Percentiles rank a stretch among this genome's conserved stretches.
Evolutionary conservation across 2,329 filamentous ascomycete genomes (phyloP).

Genomic region (Rachicladosporium sp.): DNA sequence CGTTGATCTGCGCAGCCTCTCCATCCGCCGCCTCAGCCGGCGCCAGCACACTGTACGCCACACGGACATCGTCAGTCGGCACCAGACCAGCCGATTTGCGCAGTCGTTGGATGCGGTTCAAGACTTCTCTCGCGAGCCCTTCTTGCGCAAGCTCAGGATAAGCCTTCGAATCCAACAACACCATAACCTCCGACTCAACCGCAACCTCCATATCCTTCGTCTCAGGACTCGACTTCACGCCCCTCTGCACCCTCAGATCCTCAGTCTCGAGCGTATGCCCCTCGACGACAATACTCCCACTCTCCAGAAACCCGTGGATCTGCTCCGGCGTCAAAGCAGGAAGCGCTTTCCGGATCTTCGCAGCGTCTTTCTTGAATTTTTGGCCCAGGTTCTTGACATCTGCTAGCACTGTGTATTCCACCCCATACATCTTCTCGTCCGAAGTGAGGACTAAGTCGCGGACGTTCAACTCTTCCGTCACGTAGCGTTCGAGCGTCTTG

Average conservation of each 20-base stretch:
- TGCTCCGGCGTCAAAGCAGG: conserved; percentile 66
- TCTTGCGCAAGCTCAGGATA: conserved; percentile 81
- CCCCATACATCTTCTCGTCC: conserved; percentile 82
- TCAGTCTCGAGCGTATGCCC: conserved; percentile 72
- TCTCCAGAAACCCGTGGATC: conserved; percentile 63
- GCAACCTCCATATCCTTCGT: conserved; percentile 73
- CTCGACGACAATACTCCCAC: conserved; percentile 56
- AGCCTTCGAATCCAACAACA: conserved; percentile 70
- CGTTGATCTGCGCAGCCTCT: conserved; percentile 9
- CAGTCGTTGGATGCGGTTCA: conserved; percentile 82
- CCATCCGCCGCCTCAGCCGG: conserved; percentile 9
- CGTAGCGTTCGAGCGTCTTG: conserved; percentile 72
- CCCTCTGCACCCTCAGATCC: conserved; percentile 72
- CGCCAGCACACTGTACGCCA: conserved; percentile 75
- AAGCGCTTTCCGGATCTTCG: conserved; percentile 81
- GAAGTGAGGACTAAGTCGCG: conserved; percentile 70
- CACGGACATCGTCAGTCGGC: conserved; percentile 86
- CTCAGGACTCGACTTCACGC: conserved; percentile 58
- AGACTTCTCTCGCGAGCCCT: conserved; percentile 79
- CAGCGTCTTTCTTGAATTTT: conserved; percentile 92
- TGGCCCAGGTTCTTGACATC: conserved; percentile 93
- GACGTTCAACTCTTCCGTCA: conserved; percentile 84
- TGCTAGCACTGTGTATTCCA: conserved; percentile 78
- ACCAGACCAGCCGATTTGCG: conserved; percentile 88
- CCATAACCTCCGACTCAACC: conserved; percentile 79